Base-by-base conservation (phyloP, 2,329 filamentous ascomycete species). In the Neospermospora avenae region DNA sequence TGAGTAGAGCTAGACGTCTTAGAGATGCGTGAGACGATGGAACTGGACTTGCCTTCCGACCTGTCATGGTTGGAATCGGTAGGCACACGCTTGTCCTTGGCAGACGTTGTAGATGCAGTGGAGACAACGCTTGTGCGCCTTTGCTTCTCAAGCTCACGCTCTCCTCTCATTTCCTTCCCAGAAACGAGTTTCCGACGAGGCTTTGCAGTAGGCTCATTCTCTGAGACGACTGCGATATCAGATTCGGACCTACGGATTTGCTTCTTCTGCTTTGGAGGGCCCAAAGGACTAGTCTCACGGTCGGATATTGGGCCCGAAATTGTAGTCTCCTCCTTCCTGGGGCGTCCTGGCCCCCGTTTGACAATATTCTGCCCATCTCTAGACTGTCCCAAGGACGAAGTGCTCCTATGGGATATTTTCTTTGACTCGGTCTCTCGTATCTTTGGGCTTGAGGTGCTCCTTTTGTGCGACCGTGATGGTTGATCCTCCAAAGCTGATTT, bases 161-260 rank as follows among this genome's bases (percentile, higher is more conserved):
- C 81, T 18, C 81, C 82, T 62, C 84, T 83, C 41, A 86, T 72
- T 59, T 87, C 85, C 55, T 80, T 81, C 37, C 85, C 85, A 0
- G 85, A 87, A 20, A 88, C 78, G 11, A 88, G 77, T 68, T 87
- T 88, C 41, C 84, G 78, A 24, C 85, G 76, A 1, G 84, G 84
- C 68, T 87, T 88, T 22, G 77, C 71, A 8, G 80, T 1, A 11
- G 66, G 64, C 79, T 84, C 68, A 82, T 82, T 70, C 25, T 72
- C 70, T 35, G 69, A 35, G 0, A 81, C 84, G 6, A 77, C 74
- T 2, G 74, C 77, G 14, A 79, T 77, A 51, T 87, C 85, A 0
- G 81, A 77, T 55, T 87, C 84, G 1, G 77, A 72, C 49, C 80
- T 79, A 65, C 80, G 84, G 4, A 77, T 68, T 68, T 83, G 86